A percentile compares a stretch with the other conserved stretches of the same genome.
Evolutionary conservation across 78 protist genomes (phyloP).

Genomic region (Diacronema lutheri): DNA sequence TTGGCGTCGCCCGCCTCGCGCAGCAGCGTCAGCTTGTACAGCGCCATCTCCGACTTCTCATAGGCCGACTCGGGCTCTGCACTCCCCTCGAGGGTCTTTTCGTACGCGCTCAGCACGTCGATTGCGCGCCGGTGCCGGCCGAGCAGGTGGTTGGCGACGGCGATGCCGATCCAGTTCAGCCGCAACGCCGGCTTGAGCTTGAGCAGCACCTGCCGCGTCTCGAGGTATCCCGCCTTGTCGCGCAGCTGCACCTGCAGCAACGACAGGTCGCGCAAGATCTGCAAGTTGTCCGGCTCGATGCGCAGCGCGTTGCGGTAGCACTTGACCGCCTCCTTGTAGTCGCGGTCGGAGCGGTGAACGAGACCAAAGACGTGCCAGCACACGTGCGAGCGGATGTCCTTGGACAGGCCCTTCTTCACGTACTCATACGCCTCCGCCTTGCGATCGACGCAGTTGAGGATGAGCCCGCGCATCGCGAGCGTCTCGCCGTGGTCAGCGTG

Average conservation of each 20-base stretch:
- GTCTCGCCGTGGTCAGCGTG: slow-evolving; percentile 70
- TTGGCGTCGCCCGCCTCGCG: slow-evolving; percentile 2
- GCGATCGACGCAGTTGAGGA: slow-evolving; percentile 57
- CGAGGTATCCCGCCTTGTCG: slow-evolving; percentile 70
- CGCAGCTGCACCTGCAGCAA: slow-evolving; percentile 74
- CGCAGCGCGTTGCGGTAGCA: slow-evolving; percentile 79
- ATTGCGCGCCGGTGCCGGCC: slow-evolving; percentile 50
- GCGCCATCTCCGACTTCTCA: slow-evolving; percentile 45
- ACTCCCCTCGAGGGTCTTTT: slow-evolving; percentile 22
- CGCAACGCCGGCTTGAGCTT: slow-evolving; percentile 49
- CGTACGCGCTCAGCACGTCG: slow-evolving; percentile 51
- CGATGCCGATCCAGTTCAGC: slow-evolving; percentile 78
- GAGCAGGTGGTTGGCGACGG: slow-evolving; percentile 64
- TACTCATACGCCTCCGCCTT: slow-evolving; percentile 79
- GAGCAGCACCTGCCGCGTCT: slow-evolving; percentile 69
- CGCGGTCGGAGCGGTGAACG: slow-evolving; percentile 75
- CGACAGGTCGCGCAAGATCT: slow-evolving; percentile 73
- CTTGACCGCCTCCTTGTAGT: slow-evolving; percentile 85
- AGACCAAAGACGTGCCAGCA: slow-evolving; percentile 93
- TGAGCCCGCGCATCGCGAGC: slow-evolving; percentile 80
- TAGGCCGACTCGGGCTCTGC: slow-evolving; percentile 8
- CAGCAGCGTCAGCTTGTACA: slow-evolving; percentile 17
- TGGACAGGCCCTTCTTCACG: slow-evolving; percentile 60
- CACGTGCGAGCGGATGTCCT: slow-evolving; percentile 54
- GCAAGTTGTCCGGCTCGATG: slow-evolving; percentile 67